Evolutionary conservation across 2,329 filamentous ascomycete genomes (phyloP).

Genomic region (Aureobasidium sp.): DNA sequence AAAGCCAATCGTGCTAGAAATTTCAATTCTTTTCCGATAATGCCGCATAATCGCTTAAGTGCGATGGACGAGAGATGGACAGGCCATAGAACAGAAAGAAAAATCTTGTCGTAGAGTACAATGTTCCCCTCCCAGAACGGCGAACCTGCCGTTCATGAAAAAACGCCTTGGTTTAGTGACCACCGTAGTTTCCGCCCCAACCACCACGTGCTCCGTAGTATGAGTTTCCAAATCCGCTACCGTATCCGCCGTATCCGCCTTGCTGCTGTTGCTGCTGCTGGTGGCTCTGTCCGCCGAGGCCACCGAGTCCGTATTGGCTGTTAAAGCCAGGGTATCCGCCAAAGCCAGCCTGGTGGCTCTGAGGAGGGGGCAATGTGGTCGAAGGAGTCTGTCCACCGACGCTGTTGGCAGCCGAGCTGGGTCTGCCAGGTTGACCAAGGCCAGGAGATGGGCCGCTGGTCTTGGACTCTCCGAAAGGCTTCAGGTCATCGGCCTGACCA

Average conservation of each 20-base stretch:
- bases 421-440: constrained; percentile 53
- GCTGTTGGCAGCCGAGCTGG: constrained; percentile 55
- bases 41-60: constrained; percentile 8
- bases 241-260: constrained; percentile 32
- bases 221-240: constrained; percentile 25
- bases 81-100: constrained; percentile 12
- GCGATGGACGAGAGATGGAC: constrained; percentile 8
- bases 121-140: constrained; percentile 7
- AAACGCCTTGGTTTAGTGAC: constrained; percentile 12
- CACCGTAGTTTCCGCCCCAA: constrained; percentile 27
- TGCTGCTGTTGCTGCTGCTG: constrained; percentile 36
- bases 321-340: constrained; percentile 45
- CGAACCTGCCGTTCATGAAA: constrained; percentile 7
- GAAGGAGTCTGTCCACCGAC: constrained; percentile 37
- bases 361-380: constrained; percentile 43
- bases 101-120: constrained; percentile 10
- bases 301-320: constrained; percentile 43
- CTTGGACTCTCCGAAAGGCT: constrained; percentile 51
- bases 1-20: constrained; percentile 5
- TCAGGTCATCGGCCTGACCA: constrained; percentile 30
- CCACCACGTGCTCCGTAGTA: constrained; percentile 24
- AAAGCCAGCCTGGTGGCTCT: constrained; percentile 50
- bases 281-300: constrained; percentile 39
- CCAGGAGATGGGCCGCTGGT: constrained; percentile 48
- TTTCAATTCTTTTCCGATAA: constrained; percentile 10